Conservation (phyloP, 2,329 filamentous ascomycete species). For the Aschersonia sp. region DNA sequence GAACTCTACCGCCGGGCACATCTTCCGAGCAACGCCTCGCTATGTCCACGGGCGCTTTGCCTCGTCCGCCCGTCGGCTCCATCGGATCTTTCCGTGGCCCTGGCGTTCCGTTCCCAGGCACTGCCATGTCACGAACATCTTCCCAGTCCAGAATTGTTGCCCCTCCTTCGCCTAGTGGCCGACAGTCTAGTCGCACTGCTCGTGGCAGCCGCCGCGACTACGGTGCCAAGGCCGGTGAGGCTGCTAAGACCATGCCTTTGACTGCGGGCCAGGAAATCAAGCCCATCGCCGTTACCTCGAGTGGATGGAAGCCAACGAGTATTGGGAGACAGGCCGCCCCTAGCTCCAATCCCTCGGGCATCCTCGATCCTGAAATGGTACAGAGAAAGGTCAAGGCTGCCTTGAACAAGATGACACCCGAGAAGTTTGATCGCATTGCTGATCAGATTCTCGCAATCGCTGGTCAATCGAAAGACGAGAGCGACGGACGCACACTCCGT, state of each 20-base stretch:
- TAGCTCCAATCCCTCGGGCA: slow-evolving; percentile 23
- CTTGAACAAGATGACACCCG: slow-evolving; percentile 99
- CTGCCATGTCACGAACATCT: slow-evolving; percentile 50
- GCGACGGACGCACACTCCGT: slow-evolving; percentile 82
- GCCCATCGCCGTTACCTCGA: slow-evolving; percentile 55
- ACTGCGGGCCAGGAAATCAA: slow-evolving; percentile 72
- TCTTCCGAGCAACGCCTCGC: slow-evolving; percentile 65
- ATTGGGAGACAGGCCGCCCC: slow-evolving; percentile 30
- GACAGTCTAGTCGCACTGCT: slow-evolving; percentile 47
- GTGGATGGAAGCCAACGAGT: slow-evolving; percentile 82
- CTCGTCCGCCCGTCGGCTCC: slow-evolving; percentile 28
- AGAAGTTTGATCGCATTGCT: slow-evolving; percentile 94
- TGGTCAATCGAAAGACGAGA: slow-evolving; percentile 87
- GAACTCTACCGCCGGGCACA: slow-evolving; percentile 58
- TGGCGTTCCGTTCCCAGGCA: slow-evolving; percentile 45
- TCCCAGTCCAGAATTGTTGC: slow-evolving; percentile 43
- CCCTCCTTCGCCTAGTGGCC: slow-evolving; percentile 51
- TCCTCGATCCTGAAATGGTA: slow-evolving; percentile 81
- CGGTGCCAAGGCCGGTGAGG: slow-evolving; percentile 49
- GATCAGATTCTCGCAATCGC: slow-evolving; percentile 88
- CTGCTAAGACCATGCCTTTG: slow-evolving; percentile 80
- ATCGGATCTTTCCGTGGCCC: slow-evolving; percentile 23
- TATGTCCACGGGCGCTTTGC: slow-evolving; percentile 39
- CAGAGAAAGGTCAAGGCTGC: slow-evolving; percentile 98
- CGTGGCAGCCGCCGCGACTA: slow-evolving; percentile 52